Conservation (phyloP, 2,329 filamentous ascomycete species). For the Aspergillus ustus region DNA sequence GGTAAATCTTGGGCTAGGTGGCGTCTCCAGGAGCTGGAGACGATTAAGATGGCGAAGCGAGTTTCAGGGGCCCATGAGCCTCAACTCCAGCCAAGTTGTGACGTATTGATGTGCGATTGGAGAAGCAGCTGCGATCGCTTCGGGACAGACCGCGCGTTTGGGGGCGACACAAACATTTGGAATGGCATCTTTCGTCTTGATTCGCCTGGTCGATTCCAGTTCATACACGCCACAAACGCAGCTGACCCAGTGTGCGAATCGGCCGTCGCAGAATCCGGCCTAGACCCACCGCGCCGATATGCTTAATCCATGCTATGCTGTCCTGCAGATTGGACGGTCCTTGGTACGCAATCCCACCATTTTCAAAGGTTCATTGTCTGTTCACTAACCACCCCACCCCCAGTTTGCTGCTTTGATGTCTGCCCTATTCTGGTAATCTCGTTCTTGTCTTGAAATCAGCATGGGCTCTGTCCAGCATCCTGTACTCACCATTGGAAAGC, state of each 20-base stretch:
- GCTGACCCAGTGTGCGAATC: not conserved
- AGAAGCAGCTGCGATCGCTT: not conserved
- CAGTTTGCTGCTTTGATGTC: not conserved
- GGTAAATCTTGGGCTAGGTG: not conserved
- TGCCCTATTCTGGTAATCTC: not conserved
- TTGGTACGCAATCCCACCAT: not conserved
- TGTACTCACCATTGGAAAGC: not conserved
- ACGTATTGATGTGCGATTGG: not conserved
- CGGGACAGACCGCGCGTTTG: not conserved
- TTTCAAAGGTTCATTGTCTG: not conserved
- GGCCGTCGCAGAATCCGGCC: not conserved
- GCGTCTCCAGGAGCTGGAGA: not conserved
- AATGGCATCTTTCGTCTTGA: not conserved
- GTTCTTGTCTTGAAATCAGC: not conserved
- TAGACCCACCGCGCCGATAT: not conserved
- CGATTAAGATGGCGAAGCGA: not conserved
- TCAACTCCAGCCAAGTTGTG: not conserved
- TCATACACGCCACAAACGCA: not conserved
- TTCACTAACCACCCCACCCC: not conserved
- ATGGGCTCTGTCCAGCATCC: not conserved
- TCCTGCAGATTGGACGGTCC: not conserved
- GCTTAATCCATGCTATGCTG: not conserved
- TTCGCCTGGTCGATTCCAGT: not conserved
- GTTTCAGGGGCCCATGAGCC: not conserved
- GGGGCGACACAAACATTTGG: not conserved